Conservation (phyloP, 805 yeast species). For the Barnettozyma californica region DNA sequence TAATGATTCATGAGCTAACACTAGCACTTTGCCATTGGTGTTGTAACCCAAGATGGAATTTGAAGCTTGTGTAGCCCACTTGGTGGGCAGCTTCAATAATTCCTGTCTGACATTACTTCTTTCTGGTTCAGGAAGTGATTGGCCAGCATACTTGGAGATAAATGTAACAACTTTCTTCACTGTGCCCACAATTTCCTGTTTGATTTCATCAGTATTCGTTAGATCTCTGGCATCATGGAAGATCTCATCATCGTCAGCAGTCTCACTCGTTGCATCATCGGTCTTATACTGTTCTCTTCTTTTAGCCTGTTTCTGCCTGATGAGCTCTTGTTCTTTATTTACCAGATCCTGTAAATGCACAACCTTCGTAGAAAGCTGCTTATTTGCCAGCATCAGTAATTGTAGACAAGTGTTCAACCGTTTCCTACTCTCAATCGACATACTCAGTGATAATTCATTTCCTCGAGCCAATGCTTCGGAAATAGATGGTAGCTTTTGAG, state of each 20-base stretch:
- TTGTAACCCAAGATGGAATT: conserved; percentile 19
- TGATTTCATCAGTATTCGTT: conserved; percentile 36
- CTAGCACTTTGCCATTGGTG: conserved; percentile 66
- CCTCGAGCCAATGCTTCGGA: conserved; percentile 32
- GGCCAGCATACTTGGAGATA: conserved; percentile 80
- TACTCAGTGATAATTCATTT: conserved; percentile 30
- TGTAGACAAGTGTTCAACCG: conserved; percentile 76
- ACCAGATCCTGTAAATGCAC: conserved; percentile 54
- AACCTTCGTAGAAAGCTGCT: conserved; percentile 65
- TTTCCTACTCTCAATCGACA: conserved; percentile 68
- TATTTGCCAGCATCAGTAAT: conserved; percentile 73
- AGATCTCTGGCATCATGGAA: conserved; percentile 29
- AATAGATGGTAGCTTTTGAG: conserved; percentile 31
- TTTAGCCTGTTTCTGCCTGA: conserved; percentile 1
- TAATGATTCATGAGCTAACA: conserved; percentile 83
- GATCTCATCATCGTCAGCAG: conserved; percentile 23
- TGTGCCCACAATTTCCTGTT: conserved; percentile 80
- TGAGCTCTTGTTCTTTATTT: conserved; percentile 37
- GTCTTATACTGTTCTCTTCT: conserved; percentile 2
- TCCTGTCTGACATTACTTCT: conserved; percentile 76
- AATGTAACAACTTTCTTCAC: conserved; percentile 83
- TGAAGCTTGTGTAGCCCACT: conserved; percentile 49
- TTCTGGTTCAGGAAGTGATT: conserved; percentile 70
- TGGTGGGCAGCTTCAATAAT: conserved; percentile 66
- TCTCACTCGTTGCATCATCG: background rate